Evolutionary conservation across 139 green algal genomes (phyloP), one percentile per base, ranked within the genome.

Genomic region (Picochlorum sp.): DNA sequence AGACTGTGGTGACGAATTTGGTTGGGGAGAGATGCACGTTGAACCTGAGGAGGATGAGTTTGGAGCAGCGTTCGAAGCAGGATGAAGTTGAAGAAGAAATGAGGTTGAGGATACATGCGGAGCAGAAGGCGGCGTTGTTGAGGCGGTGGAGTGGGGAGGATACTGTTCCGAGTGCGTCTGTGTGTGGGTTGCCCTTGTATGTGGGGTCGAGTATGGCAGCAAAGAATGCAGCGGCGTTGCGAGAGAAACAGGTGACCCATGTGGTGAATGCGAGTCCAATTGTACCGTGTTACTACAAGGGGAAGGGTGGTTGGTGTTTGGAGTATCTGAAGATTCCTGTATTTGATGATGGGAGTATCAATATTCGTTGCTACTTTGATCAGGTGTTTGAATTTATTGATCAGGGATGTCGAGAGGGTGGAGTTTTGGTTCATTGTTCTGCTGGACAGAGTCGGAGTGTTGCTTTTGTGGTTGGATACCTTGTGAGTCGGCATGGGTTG

Each of bases 401-500:
- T 13, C 57, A n/a, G 5, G 72, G 52, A 1, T 60, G 50, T 9
- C 68, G 68, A n/a, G 18, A 54, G 1, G 81, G 74, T 14, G 75
- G 61, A 41, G 82, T 89, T 46, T 75, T 96, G 37, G 84, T 97
- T 54, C 91, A 97, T 80, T 97, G 91, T 78, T 85, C 81, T 63
- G 87, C 91, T 57, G 91, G 91, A 54, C 85, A 86, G 71, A 86
- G 68, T 45, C 75, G 91, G 41, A 88, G 74, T 14, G 85, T 85
- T n/a, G 81, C 90, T 1, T 71, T 96, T 24, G 76, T 74, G 77
- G 68, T 75, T 2, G 63, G 63, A 2, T 54, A 70, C 49, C 57
- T 78, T 5, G 58, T 78, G n/a, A 34, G 38, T 24, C 10, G 28
- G 37, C 18, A 69, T 10, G 34, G 71, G 21, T 28, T 70, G 50